Evolutionary conservation across 2,329 filamentous ascomycete genomes (phyloP), one percentile per base, ranked within the genome.

Genomic region (Drechslerella dactyloides): DNA sequence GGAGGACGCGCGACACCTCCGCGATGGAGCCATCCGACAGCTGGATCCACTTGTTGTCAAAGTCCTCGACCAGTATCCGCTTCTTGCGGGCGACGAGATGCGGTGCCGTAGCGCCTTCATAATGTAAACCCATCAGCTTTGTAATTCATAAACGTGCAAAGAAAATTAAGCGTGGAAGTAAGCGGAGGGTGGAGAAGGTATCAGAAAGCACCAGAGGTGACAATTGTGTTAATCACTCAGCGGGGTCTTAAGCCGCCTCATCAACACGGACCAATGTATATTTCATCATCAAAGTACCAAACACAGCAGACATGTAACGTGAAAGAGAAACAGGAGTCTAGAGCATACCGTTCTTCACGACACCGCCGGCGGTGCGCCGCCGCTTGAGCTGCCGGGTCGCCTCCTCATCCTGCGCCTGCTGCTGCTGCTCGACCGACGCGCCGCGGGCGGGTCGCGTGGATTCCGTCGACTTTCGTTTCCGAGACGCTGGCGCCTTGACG

Each of bases 231-330:
- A 72, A 72, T 72, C 68, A 50, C 64, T 50, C 60, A 72, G 60
- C 68, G 62, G 69, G 69, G 69, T 73, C 69, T 73, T 73, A 73
- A 62, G 42, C 69, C 69, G 69, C 69, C 54, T 73, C 69, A 73
- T 73, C 48, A 73, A 73, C 69, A 73, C 69, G 69, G 69, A 73
- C 69, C 69, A 73, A 68, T 66, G 53, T 73, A 68, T 56, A 68
- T 63, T 66, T 73, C 69, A 73, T 73, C 61, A 73, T 68, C 27
- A 53, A 62, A n/a, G 8, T 13, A 55, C 27, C 10, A 54, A 7
- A 15, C 2, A 8, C 13, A 44, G 52, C 15, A 23, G 13, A 61
- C 1, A 24, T 2, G 44, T 4, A 51, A 13, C 13, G 19, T 19
- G 30, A 59, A 55, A 66, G 13, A 40, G 46, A 33, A 6, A 58